Percentiles rank a stretch among this genome's conserved stretches.
phyloP scores from a whole-genome alignment of 202 grass and related monocot genomes.

The Saccharum hybrid region DNA sequence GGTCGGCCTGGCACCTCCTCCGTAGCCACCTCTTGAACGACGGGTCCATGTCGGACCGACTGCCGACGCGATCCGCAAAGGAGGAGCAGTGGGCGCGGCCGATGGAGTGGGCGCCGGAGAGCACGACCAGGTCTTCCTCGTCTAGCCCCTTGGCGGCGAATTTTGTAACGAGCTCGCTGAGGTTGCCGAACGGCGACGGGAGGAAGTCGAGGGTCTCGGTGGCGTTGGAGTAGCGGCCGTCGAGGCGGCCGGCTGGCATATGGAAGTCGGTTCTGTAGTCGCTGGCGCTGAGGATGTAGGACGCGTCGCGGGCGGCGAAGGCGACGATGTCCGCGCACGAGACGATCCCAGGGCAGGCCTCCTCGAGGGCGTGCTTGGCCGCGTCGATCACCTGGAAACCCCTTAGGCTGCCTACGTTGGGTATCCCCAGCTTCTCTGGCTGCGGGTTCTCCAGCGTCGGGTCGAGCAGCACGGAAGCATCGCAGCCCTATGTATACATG shows the following conservation, averaged over 20 bases:
- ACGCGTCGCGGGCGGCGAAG: constrained; percentile 48
- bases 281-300: constrained; percentile 34
- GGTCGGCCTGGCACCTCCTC: constrained; percentile 25
- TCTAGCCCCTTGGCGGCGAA: constrained; percentile 48
- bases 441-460: constrained; percentile 28
- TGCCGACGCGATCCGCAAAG: constrained; percentile 36
- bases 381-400: constrained; percentile 56
- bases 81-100: constrained; percentile 41
- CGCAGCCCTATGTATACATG: constrained; percentile 43
- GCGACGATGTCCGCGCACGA: constrained; percentile 61
- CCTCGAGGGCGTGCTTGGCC: constrained; percentile 46
- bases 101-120: constrained; percentile 59
- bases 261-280: constrained; percentile 20
- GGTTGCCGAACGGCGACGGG: background rate
- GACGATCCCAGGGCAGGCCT: constrained; percentile 46
- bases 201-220: constrained; percentile 39
- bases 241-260: constrained; percentile 49
- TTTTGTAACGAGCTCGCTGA: constrained; percentile 26
- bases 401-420: constrained; percentile 36
- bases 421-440: constrained; percentile 47
- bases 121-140: constrained; percentile 45
- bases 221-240: constrained; percentile 46
- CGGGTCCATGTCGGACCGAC: constrained; percentile 34
- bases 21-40: constrained; percentile 10
- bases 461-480: constrained; percentile 56